A percentile compares a stretch with the other conserved stretches of the same genome.
Conservation (phyloP, 805 yeast genomes). For the Saccharomycopsis javanensis region DNA sequence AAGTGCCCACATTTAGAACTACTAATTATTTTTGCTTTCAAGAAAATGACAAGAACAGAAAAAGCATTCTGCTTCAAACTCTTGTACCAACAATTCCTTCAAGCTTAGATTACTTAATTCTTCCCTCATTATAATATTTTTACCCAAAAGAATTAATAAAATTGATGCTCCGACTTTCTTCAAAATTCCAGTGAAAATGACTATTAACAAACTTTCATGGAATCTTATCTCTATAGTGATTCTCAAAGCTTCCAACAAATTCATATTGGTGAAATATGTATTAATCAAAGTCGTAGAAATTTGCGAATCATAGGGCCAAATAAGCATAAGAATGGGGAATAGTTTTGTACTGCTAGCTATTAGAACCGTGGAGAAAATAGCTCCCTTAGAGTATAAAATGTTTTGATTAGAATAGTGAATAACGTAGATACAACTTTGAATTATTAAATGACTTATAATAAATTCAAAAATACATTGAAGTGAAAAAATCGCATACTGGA, state of each 20-base stretch:
- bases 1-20: background rate
- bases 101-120: background rate
- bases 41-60: background rate
- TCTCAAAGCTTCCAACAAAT: constrained; percentile 54
- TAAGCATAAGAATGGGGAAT: constrained; percentile 85
- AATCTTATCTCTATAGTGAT: constrained; percentile 24
- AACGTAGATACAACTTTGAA: constrained; percentile 24
- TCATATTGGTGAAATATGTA: constrained; percentile 46
- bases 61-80: background rate
- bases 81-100: background rate
- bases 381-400: constrained; percentile 26
- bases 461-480: constrained; percentile 29
- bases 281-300: constrained; percentile 49
- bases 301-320: constrained; percentile 93
- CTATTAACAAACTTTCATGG: constrained; percentile 7
- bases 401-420: constrained; percentile 3
- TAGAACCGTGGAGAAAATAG: constrained; percentile 57
- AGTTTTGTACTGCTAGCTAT: constrained; percentile 72
- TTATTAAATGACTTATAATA: constrained; percentile 25
- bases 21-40: background rate
- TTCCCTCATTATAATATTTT: background rate
- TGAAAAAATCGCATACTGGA: constrained; percentile 31
- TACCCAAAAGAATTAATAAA: constrained; percentile 1
- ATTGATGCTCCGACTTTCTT: constrained; percentile 10
- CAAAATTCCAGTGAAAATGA: constrained; percentile 1